phyloP scores from a whole-genome alignment of 495 filamentous ascomycete species.

The Xylaria acuta region DNA sequence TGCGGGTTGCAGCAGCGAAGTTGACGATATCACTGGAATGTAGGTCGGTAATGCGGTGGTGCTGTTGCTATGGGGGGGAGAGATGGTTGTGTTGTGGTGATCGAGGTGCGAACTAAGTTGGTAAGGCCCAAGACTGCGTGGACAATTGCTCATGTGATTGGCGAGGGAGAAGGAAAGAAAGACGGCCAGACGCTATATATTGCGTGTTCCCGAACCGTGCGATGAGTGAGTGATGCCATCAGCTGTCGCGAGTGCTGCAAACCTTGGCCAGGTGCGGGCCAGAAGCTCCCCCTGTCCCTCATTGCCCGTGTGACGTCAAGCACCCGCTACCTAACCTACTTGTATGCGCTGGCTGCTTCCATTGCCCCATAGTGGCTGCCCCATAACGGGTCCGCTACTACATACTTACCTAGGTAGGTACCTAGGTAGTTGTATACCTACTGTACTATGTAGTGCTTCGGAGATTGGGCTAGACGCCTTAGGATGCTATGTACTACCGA shows the following conservation, averaged over 20 bases:
- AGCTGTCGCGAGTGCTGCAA: not conserved
- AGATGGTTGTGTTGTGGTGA: not conserved
- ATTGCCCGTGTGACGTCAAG: slow-evolving; percentile 10
- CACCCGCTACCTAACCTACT: not conserved
- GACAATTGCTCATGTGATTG: slow-evolving; percentile 4
- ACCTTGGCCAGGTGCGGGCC: slow-evolving; percentile 10
- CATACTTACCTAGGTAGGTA: too few relatives aligned
- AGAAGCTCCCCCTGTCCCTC: slow-evolving; percentile 22
- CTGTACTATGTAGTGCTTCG: too few relatives aligned
- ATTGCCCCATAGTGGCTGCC: too few relatives aligned
- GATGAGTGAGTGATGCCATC: slow-evolving; percentile 18
- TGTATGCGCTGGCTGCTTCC: too few relatives aligned
- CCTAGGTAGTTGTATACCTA: too few relatives aligned
- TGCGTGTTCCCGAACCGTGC: slow-evolving; percentile 1
- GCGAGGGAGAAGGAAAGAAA: not conserved
- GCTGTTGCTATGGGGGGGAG: not conserved
- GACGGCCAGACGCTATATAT: not conserved
- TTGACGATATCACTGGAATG: not conserved
- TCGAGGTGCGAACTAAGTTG: not conserved
- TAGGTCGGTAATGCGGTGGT: not conserved
- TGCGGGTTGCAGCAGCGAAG: not conserved
- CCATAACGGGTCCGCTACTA: not conserved
- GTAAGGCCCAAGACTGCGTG: not conserved
- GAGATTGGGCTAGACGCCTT: not conserved
- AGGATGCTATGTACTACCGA: not conserved